phyloP scores from a whole-genome alignment of 1,284 basidiomycete species.

The Xerocomus minutiporus region DNA sequence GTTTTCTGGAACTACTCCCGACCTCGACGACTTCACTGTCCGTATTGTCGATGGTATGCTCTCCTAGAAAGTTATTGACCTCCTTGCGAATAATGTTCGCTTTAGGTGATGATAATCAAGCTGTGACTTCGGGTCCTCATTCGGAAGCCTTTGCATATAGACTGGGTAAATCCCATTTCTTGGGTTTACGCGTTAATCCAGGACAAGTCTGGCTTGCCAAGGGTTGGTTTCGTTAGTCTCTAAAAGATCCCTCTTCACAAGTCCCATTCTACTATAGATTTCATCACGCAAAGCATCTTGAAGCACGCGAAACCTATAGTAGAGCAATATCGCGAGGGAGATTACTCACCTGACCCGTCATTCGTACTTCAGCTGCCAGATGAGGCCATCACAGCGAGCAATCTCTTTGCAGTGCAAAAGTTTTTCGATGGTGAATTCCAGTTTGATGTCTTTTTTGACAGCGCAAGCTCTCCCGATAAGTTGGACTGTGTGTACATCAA shows the following conservation, averaged over 20 bases:
- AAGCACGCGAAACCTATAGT: slow-evolving; percentile 54
- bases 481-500: slow-evolving; percentile 49
- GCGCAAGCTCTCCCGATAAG: slow-evolving; percentile 56
- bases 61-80: neutral
- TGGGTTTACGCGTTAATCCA: slow-evolving; percentile 59
- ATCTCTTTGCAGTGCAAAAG: slow-evolving; percentile 84
- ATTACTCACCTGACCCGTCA: slow-evolving; percentile 69
- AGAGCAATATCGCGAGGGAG: slow-evolving; percentile 50
- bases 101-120: slow-evolving; percentile 56
- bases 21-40: slow-evolving; percentile 79
- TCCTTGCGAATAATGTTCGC: slow-evolving; percentile 3
- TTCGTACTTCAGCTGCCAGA: slow-evolving; percentile 74
- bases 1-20: slow-evolving; percentile 68
- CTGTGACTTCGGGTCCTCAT: slow-evolving; percentile 50
- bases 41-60: slow-evolving; percentile 73
- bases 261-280: slow-evolving; percentile 42
- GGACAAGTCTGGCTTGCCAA: slow-evolving; percentile 83
- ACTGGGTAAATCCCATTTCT: slow-evolving; percentile 69
- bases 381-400: slow-evolving; percentile 67
- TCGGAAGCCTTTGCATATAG: slow-evolving; percentile 57
- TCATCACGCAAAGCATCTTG: slow-evolving; percentile 62
- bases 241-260: neutral
- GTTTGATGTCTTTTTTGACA: slow-evolving; percentile 85
- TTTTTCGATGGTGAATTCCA: slow-evolving; percentile 78
- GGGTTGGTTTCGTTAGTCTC: slow-evolving; percentile 41